A percentile compares a stretch with the other conserved stretches of the same genome.
Conservation (phyloP, 2,329 filamentous ascomycete species). For the Colletotrichum sp. region DNA sequence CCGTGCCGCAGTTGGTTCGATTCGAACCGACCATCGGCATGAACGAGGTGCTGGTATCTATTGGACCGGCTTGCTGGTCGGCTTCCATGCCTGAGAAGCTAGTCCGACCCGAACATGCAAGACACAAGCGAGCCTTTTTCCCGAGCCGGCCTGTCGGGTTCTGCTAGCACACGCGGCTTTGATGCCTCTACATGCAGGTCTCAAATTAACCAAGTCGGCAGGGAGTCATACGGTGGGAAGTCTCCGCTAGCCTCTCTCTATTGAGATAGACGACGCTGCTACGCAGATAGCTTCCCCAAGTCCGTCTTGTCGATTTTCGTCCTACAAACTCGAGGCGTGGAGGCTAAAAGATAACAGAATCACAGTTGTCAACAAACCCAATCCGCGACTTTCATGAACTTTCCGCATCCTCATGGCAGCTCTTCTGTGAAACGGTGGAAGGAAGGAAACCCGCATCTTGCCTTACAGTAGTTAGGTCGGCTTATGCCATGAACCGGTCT, state of each 20-base stretch:
- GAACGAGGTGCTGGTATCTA: not conserved
- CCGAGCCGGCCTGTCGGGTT: not conserved
- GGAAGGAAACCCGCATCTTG: not conserved
- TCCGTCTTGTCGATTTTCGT: not conserved
- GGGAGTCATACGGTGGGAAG: not conserved
- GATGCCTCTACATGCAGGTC: not conserved
- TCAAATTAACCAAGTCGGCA: not conserved
- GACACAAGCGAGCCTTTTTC: not conserved
- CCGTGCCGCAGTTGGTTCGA: not conserved
- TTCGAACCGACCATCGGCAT: not conserved
- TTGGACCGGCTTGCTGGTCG: not conserved
- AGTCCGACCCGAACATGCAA: not conserved
- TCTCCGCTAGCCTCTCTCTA: not conserved
- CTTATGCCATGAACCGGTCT: not conserved
- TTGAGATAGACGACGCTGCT: not conserved
- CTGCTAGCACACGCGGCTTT: not conserved
- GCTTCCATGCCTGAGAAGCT: not conserved
- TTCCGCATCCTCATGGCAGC: not conserved
- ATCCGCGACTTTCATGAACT: rapidly evolving
- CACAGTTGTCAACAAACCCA: rapidly evolving
- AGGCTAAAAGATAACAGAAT: rapidly evolving
- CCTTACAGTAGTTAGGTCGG: not conserved
- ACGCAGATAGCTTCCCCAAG: not conserved
- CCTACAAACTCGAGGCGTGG: not conserved
- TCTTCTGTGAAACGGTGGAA: not conserved